A percentile compares a stretch with the other conserved stretches of the same genome.
phyloP scores from a whole-genome alignment of 257 asterid genomes.

The Petrea volubilis region DNA sequence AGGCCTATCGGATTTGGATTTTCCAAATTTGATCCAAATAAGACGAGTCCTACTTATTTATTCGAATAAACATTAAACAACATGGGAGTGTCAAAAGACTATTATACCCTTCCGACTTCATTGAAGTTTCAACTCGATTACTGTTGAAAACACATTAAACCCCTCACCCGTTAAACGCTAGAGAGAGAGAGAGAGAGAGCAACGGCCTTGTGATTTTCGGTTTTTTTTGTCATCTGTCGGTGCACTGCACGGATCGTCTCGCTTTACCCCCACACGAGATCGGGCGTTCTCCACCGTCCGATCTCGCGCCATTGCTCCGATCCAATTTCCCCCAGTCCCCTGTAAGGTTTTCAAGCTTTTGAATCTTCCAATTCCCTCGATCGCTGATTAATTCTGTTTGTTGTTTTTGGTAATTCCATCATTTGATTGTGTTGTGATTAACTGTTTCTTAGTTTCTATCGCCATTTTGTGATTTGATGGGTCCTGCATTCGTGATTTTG shows the following conservation, averaged over 20 bases:
- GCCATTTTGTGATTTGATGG: neutral
- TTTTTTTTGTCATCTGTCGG: slow-evolving; percentile 22
- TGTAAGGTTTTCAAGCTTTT: slow-evolving; percentile 24
- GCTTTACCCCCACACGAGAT: slow-evolving; percentile 28
- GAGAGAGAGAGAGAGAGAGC: slow-evolving; percentile 24
- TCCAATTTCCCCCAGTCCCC: slow-evolving; percentile 24
- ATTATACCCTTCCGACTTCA: slow-evolving; percentile 19
- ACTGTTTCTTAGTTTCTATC: neutral
- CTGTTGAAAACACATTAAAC: slow-evolving; percentile 5
- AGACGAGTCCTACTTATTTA: too few relatives aligned
- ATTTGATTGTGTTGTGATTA: slow-evolving; percentile 6
- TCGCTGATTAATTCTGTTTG: slow-evolving; percentile 18
- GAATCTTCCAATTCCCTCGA: neutral
- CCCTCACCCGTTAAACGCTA: slow-evolving; percentile 18
- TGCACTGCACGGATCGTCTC: slow-evolving; percentile 21
- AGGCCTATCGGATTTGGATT: too few relatives aligned
- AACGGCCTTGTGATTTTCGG: slow-evolving; percentile 28
- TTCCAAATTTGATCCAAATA: too few relatives aligned
- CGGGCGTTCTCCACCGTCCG: slow-evolving; percentile 46
- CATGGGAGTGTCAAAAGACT: slow-evolving; percentile 1
- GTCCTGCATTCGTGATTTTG: neutral
- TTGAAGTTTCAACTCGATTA: neutral
- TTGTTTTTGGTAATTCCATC: slow-evolving; percentile 6
- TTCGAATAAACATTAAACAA: too few relatives aligned
- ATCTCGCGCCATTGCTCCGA: slow-evolving; percentile 44